phyloP scores from a whole-genome alignment of 441 rosid species.

The Capsella rubella region DNA sequence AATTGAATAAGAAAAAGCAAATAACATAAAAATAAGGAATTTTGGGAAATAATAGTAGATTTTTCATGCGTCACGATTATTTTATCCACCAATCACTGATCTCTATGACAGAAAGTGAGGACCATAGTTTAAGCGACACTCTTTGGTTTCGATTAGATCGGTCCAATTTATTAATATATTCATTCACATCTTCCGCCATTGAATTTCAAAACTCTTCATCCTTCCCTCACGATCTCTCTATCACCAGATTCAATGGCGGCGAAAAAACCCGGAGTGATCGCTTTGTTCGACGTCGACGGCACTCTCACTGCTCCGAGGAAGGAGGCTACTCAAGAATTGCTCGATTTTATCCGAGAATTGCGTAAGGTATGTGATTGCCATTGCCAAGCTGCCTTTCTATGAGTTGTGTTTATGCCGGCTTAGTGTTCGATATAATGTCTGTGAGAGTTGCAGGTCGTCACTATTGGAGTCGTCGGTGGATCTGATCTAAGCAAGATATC shows the following conservation, averaged over 20 bases:
- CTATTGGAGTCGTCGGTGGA: conserved; percentile 97
- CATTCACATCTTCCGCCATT: conserved; percentile 39
- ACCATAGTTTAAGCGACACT: conserved; percentile 43
- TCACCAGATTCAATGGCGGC: conserved; percentile 54
- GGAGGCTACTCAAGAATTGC: conserved; percentile 61
- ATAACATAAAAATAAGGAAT: neutral
- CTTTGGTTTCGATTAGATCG: conserved; percentile 37
- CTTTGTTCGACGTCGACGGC: conserved; percentile 74
- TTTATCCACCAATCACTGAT: conserved; percentile 35
- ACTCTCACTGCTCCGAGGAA: conserved; percentile 97
- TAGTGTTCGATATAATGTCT: conserved; percentile 34
- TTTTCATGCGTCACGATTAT: conserved; percentile 27
- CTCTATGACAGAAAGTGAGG: conserved; percentile 41
- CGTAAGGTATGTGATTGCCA: conserved; percentile 61
- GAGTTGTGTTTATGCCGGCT: conserved; percentile 25
- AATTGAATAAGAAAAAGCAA: neutral
- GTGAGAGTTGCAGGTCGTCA: conserved; percentile 63
- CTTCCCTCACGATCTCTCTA: neutral
- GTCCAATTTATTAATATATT: conserved; percentile 22
- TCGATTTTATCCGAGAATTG: conserved; percentile 75
- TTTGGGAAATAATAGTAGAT: neutral
- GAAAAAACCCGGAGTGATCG: conserved; percentile 67
- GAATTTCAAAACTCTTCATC: conserved; percentile 18
- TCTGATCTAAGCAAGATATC: conserved; percentile 90
- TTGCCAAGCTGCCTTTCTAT: neutral